phyloP scores from a whole-genome alignment of 2,329 filamentous ascomycete genomes.

The Penicillium sp. region DNA sequence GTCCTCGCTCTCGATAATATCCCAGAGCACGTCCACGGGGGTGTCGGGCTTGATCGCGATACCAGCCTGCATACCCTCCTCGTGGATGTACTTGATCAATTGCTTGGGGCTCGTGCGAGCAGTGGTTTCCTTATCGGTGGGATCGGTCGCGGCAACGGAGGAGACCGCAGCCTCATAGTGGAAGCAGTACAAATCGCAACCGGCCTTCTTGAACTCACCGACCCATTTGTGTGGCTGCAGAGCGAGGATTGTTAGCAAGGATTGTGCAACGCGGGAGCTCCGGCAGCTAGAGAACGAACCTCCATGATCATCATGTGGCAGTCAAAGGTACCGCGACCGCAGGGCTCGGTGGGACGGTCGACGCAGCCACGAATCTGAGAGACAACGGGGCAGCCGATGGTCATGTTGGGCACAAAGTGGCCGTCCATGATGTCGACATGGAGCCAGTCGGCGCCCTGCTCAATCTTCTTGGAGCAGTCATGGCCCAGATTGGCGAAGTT shows the following conservation, averaged over 20 bases:
- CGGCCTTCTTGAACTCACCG: constrained; percentile 87
- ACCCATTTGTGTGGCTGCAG: constrained; percentile 96
- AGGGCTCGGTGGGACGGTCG: constrained; percentile 66
- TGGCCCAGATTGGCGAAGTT: constrained; percentile 88
- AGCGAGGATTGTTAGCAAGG: constrained; percentile 6
- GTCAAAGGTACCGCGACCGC: constrained; percentile 90
- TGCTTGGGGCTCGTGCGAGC: constrained; percentile 78
- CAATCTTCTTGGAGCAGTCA: constrained; percentile 84
- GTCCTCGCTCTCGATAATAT: constrained; percentile 74
- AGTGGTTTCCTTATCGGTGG: constrained; percentile 65
- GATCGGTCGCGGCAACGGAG: constrained; percentile 80
- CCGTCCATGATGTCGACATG: constrained; percentile 99
- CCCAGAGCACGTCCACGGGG: constrained; percentile 86
- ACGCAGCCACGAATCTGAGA: constrained; percentile 90
- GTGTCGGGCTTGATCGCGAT: constrained; percentile 96
- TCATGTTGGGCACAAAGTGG: constrained; percentile 98
- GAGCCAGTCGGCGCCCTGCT: constrained; percentile 85
- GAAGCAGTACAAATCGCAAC: constrained; percentile 99
- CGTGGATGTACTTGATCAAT: constrained; percentile 87
- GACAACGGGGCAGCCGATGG: constrained; percentile 92
- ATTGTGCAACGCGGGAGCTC: neutral
- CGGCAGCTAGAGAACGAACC: constrained; percentile 51
- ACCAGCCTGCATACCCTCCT: constrained; percentile 82
- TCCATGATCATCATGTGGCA: constrained; percentile 99
- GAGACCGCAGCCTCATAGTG: constrained; percentile 93